phyloP scores from a whole-genome alignment of 2,329 filamentous ascomycete species.

The Pestalotiopsis sp. region DNA sequence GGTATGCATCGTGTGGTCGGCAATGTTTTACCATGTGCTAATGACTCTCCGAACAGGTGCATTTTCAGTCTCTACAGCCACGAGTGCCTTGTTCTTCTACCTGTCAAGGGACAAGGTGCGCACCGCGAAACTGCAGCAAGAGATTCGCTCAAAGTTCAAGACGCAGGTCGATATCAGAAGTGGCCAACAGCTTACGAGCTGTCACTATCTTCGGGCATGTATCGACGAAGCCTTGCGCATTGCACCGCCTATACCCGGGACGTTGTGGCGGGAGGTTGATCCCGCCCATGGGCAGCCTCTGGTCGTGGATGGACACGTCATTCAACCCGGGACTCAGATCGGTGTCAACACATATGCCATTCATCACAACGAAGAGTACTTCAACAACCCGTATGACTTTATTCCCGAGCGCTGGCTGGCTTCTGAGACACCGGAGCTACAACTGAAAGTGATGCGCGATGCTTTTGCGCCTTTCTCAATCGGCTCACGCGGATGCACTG shows the following conservation, averaged over 20 bases:
- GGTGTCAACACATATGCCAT: conserved; percentile 36
- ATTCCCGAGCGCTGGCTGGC: conserved; percentile 36
- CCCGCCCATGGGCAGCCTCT: conserved; percentile 13
- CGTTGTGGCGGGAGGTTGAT: conserved; percentile 34
- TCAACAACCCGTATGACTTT: conserved; percentile 27
- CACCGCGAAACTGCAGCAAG: conserved; percentile 28
- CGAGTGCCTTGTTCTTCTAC: conserved; percentile 37
- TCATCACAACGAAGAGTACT: conserved; percentile 35
- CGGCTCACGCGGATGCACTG: conserved; percentile 37
- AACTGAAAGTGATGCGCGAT: conserved; percentile 16
- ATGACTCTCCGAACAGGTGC: background rate
- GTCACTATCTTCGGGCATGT: conserved; percentile 44
- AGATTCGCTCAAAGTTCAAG: conserved; percentile 36
- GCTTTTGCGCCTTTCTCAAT: conserved; percentile 35
- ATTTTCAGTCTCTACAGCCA: conserved; percentile 35
- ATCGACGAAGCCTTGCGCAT: conserved; percentile 50
- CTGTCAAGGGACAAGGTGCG: conserved; percentile 28
- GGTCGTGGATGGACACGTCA: conserved; percentile 25
- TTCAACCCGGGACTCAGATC: conserved; percentile 37
- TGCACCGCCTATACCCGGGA: conserved; percentile 41
- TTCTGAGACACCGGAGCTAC: conserved; percentile 12
- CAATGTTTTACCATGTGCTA: background rate
- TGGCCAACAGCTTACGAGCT: conserved; percentile 34
- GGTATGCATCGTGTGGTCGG: background rate
- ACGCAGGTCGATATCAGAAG: conserved; percentile 28